These are phyloP conservation scores for Kockovaella imperatae DNA, from an alignment of 768 basidiomycete species.

Conservation along the genomic window DNA sequence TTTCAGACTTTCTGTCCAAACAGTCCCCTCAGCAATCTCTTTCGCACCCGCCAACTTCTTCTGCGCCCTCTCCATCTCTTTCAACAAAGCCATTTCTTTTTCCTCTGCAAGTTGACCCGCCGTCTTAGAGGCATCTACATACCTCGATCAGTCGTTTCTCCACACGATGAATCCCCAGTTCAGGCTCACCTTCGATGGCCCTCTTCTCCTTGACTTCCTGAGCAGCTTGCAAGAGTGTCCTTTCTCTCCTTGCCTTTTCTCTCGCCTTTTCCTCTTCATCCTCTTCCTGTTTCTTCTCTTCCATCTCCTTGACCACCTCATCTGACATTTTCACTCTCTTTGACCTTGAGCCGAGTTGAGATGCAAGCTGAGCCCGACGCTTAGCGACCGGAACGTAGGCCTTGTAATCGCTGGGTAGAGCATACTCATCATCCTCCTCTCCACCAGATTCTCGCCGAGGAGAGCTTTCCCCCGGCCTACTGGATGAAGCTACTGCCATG, in stretches of 20 bases:
- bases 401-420: slow-evolving; percentile 53
- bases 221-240: slow-evolving; percentile 83
- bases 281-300: slow-evolving; percentile 58
- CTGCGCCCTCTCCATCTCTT: slow-evolving; percentile 74
- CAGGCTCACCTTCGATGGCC: slow-evolving; percentile 63
- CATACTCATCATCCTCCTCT: slow-evolving; percentile 13
- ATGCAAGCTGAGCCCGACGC: slow-evolving; percentile 70
- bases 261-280: slow-evolving; percentile 67
- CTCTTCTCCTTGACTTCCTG: slow-evolving; percentile 85
- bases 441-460: not conserved
- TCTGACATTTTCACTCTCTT: slow-evolving; percentile 53
- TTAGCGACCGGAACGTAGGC: slow-evolving; percentile 84
- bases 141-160: slow-evolving; percentile 12
- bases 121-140: slow-evolving; percentile 73
- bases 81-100: slow-evolving; percentile 80
- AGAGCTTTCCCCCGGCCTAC: not conserved
- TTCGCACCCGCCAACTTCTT: slow-evolving; percentile 85
- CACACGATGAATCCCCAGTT: not conserved
- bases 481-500: not conserved
- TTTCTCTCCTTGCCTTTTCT: slow-evolving; percentile 71
- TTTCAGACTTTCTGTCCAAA: slow-evolving; percentile 76
- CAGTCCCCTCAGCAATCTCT: slow-evolving; percentile 86
- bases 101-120: slow-evolving; percentile 78
- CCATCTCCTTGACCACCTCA: slow-evolving; percentile 46
- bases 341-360: slow-evolving; percentile 54